Evolutionary conservation across 805 yeast genomes (phyloP).

Genomic region (Starmera caribaea): DNA sequence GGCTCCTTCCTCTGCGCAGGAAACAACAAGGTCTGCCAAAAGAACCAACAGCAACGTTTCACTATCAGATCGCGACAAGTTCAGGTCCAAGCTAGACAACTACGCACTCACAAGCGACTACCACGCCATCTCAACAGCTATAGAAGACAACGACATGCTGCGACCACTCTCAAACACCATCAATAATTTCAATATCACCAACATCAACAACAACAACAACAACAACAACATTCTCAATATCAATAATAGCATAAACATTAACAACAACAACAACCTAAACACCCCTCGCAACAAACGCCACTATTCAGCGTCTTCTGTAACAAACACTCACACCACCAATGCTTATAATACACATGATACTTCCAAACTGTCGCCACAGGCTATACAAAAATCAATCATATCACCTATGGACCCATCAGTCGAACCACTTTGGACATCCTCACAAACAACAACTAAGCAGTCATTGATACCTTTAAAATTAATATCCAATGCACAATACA

Average conservation of each 20-base stretch:
- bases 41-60: conserved; percentile 14
- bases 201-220: background rate
- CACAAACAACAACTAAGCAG: background rate
- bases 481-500: conserved; percentile 12
- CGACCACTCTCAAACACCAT: background rate
- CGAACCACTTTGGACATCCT: conserved; percentile 10
- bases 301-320: conserved; percentile 1
- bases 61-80: conserved; percentile 15
- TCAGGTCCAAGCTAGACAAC: conserved; percentile 11
- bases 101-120: background rate
- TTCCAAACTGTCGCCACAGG: too few relatives aligned
- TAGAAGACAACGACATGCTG: conserved; percentile 2
- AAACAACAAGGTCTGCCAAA: conserved; percentile 7
- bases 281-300: background rate
- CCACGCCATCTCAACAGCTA: conserved; percentile 1
- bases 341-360: background rate
- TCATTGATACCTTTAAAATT: conserved; percentile 12
- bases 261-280: conserved; percentile 5
- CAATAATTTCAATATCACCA: too few relatives aligned
- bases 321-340: background rate
- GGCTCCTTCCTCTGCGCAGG: background rate
- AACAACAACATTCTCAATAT: background rate
- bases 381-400: too few relatives aligned
- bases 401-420: conserved; percentile 6
- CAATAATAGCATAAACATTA: background rate